Evolutionary conservation across 23 red algal genomes (phyloP), one percentile per base, ranked within the genome.

Genomic region (Gracilaria domingensis): DNA sequence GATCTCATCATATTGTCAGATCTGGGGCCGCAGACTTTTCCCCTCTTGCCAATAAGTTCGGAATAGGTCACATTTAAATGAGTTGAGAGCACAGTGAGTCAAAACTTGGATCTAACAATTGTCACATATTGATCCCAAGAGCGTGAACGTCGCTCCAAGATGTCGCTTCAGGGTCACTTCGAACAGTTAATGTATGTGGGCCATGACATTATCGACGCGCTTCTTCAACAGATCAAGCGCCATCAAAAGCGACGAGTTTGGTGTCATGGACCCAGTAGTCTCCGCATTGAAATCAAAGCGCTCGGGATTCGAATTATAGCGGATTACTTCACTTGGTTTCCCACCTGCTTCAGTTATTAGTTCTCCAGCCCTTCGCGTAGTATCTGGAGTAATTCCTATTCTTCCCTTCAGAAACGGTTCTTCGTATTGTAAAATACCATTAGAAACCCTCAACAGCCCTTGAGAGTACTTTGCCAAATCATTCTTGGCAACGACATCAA

Each of bases 241-340:
- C 66, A 77, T 83, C 18, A 54, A 32, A 49, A 96, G 62, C 28
- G 82, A 83, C 16, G 55, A 59, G 30, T 33, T 21, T 34, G 94
- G 84, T 32, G 87, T 67, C 24, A 96, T 47, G 53, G 84, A 80
- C 16, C 94, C 94, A 4, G 94, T 96, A 16, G 87, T 96, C 56
- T 96, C 88, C 0, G 88, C 88, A 21, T 38, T 59, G 61, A 95
- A 96, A 39, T 96, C 89, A 54, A 96, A 96, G 26, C 83, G 60
- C 55, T 88, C 78, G 2, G 88, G 79, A 12, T 96, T 42, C 21
- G 66, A 44, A 58, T 91, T 91, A 55, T 73, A 88, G 50, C 57
- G 54, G 50, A 96, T 57, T 14, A 96, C 75, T 72, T 91, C 86
- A 79, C 64, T 69, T 33, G 86, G 71, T 29, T 70, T 66, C 9